Evolutionary conservation across 1,139 yeast species (phyloP), one percentile per base, ranked within the genome.

Genomic region (Blastobotrys elegans): DNA sequence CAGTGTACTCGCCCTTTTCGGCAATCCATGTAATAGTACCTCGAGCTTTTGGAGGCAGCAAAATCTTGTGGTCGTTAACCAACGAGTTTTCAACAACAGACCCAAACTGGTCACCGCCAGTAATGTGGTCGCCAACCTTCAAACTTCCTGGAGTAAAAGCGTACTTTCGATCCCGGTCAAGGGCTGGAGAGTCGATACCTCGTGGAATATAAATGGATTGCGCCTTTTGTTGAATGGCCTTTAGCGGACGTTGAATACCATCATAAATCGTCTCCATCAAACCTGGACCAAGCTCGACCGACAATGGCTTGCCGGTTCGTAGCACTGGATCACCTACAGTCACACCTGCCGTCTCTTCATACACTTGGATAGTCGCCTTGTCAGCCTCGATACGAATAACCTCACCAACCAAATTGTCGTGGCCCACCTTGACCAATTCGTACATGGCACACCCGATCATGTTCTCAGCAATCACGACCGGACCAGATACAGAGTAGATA

Each of bases 401-500:
- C 72, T 92, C 99, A 66, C 98, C 99, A 44, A 92, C 97, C 67
- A 92, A 78, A 68, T 79, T 88, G 62, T 88, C 96, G 68, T 92
- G 97, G 59, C 99, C 98, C 54, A 92, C 98, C 69, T 84, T 89
- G 62, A 92, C 75, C 70, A 92, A 78, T 69, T 92, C 99, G 77
- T 92, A 89, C 99, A 92, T 92, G 62, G 97, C 96, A 79, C 97
- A 87, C 56, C 98, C 98, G 72, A 88, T 84, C 97, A 92, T 88
- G 73, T 92, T 85, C 71, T 92, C 98, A 43, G 98, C 98, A 46
- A 94, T 83, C 47, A 92, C 85, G 62, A 92, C 98, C 16, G 98
- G 97, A 61, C 97, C 97, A 20, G 97, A 89, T 47, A 92, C 97
- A 20, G 97, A 87, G 73, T 81, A 89, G 62, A 92, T 85, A 59